phyloP scores from a whole-genome alignment of 768 basidiomycete species.

The Trametes punicea region DNA sequence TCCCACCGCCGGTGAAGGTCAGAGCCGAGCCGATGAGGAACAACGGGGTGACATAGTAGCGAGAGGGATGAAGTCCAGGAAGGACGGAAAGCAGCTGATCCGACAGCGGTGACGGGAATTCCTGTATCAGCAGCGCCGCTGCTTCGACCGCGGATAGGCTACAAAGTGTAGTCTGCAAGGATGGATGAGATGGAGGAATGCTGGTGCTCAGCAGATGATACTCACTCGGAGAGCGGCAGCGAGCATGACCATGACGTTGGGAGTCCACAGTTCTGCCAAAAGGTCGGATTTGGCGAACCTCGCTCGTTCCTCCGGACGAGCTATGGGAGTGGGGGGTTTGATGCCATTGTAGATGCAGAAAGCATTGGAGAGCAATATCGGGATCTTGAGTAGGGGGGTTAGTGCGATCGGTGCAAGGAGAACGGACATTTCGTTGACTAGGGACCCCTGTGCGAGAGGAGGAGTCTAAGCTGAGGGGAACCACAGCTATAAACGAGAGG shows the following conservation, averaged over 20 bases:
- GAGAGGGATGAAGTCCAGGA: not conserved
- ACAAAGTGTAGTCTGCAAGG: not conserved
- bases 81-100: not conserved
- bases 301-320: conserved; percentile 1
- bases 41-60: not conserved
- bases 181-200: not conserved
- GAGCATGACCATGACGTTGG: not conserved
- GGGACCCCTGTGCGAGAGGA: not conserved
- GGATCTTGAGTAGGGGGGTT: conserved; percentile 7
- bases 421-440: not conserved
- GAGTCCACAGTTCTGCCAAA: conserved; percentile 1
- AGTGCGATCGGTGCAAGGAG: not conserved
- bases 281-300: conserved; percentile 1
- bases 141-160: not conserved
- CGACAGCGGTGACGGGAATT: not conserved
- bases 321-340: conserved; percentile 3
- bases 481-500: not conserved
- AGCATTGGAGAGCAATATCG: conserved; percentile 4
- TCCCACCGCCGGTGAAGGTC: not conserved
- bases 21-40: conserved; percentile 7
- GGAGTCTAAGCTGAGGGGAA: too few relatives aligned
- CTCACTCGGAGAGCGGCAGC: not conserved
- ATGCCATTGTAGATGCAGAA: conserved; percentile 5
- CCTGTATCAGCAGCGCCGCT: not conserved
- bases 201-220: not conserved